phyloP scores from a whole-genome alignment of 2,329 filamentous ascomycete species.

The Diplodia corticola region DNA sequence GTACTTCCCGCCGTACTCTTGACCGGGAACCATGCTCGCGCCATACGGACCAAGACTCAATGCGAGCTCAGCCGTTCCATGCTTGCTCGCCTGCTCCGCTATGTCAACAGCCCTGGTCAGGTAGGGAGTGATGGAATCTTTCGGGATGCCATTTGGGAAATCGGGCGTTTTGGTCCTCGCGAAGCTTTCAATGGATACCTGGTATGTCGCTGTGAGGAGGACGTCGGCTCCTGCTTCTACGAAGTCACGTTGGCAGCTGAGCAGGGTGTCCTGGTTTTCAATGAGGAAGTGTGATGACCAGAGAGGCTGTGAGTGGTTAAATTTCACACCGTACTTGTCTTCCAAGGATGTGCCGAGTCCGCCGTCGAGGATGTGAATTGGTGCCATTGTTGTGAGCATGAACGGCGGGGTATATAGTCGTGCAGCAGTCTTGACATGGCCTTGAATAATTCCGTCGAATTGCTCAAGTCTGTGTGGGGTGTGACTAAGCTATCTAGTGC shows the following conservation, averaged over 20 bases:
- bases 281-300: slow-evolving; percentile 9
- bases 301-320: not conserved
- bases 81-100: not conserved
- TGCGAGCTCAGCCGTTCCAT: not conserved
- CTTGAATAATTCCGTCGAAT: not conserved
- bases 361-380: not conserved
- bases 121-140: not conserved
- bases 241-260: not conserved
- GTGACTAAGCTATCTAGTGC: not conserved
- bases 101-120: not conserved
- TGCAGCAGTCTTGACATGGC: too few relatives aligned
- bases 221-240: not conserved
- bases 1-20: slow-evolving; percentile 2
- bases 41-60: slow-evolving; percentile 6
- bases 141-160: not conserved
- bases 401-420: too few relatives aligned
- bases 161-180: not conserved
- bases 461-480: not conserved
- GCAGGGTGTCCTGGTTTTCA: not conserved
- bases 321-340: slow-evolving; percentile 1
- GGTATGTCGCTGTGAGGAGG: slow-evolving; percentile 6
- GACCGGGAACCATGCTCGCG: not conserved
- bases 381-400: not conserved
- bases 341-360: not conserved
- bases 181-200: not conserved